These are phyloP conservation scores for Spinellus fusiger DNA, from an alignment of 192 early-diverging fungal genomes.

Conservation along the genomic window DNA sequence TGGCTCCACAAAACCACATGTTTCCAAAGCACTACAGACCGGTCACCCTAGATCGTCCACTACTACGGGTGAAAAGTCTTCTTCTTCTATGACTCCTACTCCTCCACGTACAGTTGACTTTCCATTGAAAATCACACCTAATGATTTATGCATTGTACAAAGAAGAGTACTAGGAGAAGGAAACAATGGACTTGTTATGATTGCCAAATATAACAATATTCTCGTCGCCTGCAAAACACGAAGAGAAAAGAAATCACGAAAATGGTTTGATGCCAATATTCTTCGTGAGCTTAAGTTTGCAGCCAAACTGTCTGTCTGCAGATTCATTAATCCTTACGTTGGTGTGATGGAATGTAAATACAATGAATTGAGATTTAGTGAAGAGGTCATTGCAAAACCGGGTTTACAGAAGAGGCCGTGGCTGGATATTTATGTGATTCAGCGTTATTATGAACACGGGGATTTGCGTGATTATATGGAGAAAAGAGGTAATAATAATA, in stretches of 20 bases:
- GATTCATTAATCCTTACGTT: conserved; percentile 6
- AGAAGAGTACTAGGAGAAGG: too few relatives aligned
- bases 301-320: not conserved
- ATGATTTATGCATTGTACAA: too few relatives aligned
- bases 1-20: too few relatives aligned
- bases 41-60: too few relatives aligned
- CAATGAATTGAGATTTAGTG: not conserved
- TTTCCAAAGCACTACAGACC: too few relatives aligned
- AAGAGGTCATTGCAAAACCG: too few relatives aligned
- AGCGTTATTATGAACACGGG: conserved; percentile 1
- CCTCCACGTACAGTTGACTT: too few relatives aligned
- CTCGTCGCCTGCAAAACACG: conserved; percentile 11
- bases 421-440: conserved; percentile 1
- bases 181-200: not conserved
- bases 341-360: not conserved
- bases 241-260: not conserved
- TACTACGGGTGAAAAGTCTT: too few relatives aligned
- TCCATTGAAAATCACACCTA: too few relatives aligned
- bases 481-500: conserved; percentile 1
- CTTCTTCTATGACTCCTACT: too few relatives aligned
- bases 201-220: not conserved
- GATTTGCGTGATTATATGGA: conserved; percentile 14
- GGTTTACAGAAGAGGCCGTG: not conserved
- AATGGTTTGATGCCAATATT: not conserved
- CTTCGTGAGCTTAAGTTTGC: conserved; percentile 10